Percentiles rank a stretch among this genome's conserved stretches.
Conservation (phyloP, 495 filamentous ascomycete species). For the Annulohypoxylon nitens region DNA sequence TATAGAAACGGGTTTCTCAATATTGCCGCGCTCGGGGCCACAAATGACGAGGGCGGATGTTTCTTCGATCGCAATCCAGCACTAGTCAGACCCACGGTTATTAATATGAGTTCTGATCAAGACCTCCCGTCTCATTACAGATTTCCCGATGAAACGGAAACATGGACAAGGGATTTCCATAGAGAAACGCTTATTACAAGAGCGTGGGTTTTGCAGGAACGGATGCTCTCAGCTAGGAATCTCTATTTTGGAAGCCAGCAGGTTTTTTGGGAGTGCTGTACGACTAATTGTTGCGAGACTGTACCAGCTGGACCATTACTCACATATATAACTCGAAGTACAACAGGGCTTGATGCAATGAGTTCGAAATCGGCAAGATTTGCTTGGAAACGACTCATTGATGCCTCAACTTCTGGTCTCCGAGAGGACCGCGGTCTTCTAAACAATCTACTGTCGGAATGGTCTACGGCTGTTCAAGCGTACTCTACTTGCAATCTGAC, state of each 20-base stretch:
- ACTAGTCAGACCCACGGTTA: constrained; percentile 15
- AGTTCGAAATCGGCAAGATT: background rate
- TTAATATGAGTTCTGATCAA: constrained; percentile 21
- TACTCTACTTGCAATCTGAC: constrained; percentile 33
- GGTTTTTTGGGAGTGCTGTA: constrained; percentile 45
- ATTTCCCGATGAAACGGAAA: constrained; percentile 12
- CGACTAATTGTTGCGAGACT: constrained; percentile 28
- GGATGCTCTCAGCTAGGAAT: constrained; percentile 38
- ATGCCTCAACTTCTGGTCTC: background rate
- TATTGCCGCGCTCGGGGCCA: constrained; percentile 38
- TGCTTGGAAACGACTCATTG: background rate
- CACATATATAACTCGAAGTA: background rate
- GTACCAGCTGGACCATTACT: constrained; percentile 11
- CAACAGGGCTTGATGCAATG: background rate
- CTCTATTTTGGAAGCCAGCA: constrained; percentile 44
- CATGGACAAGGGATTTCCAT: constrained; percentile 28
- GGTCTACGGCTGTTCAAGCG: constrained; percentile 9
- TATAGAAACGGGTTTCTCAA: constrained; percentile 31
- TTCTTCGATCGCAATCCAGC: constrained; percentile 36
- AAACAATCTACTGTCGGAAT: background rate
- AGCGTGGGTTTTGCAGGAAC: constrained; percentile 46
- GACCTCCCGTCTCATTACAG: background rate
- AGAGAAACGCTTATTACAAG: constrained; percentile 29
- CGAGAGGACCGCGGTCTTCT: background rate
- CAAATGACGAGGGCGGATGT: constrained; percentile 27